phyloP scores from a whole-genome alignment of 805 yeast genomes.

The Suhomyces kilbournensis region DNA sequence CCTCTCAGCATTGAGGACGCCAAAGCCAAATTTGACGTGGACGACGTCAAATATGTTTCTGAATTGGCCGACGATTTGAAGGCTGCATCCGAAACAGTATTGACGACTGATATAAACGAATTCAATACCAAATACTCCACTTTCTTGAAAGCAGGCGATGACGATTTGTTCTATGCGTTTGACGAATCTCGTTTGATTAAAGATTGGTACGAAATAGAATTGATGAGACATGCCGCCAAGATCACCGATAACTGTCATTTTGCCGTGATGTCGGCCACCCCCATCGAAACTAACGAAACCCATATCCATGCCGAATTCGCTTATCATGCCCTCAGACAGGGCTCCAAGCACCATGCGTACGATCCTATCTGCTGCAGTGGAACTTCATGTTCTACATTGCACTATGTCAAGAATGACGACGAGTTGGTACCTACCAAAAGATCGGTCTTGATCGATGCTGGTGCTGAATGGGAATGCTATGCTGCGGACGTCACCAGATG shows the following conservation, averaged over 20 bases:
- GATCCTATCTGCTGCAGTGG: constrained; percentile 98
- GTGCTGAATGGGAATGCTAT: constrained; percentile 94
- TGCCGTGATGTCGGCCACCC: constrained; percentile 90
- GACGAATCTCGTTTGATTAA: constrained; percentile 87
- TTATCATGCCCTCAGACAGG: constrained; percentile 91
- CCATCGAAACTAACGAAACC: constrained; percentile 82
- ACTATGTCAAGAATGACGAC: constrained; percentile 77
- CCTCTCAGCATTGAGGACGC: constrained; percentile 75
- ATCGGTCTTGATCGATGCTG: constrained; percentile 86
- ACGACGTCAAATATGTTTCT: constrained; percentile 65
- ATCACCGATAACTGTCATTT: constrained; percentile 86
- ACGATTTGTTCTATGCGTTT: constrained; percentile 60
- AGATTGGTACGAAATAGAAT: constrained; percentile 74
- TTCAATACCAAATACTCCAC: constrained; percentile 36
- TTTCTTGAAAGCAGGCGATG: constrained; percentile 42
- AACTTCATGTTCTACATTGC: constrained; percentile 84
- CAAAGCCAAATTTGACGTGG: constrained; percentile 65
- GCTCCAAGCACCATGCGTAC: constrained; percentile 83
- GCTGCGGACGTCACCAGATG: constrained; percentile 94
- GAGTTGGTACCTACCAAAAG: constrained; percentile 46
- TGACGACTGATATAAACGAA: constrained; percentile 57
- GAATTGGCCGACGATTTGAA: constrained; percentile 43
- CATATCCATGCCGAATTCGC: constrained; percentile 95
- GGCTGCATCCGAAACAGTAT: constrained; percentile 26
- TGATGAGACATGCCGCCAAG: constrained; percentile 75